Evolutionary conservation across 2,329 filamentous ascomycete genomes (phyloP).

Genomic region (Exophiala sideris): DNA sequence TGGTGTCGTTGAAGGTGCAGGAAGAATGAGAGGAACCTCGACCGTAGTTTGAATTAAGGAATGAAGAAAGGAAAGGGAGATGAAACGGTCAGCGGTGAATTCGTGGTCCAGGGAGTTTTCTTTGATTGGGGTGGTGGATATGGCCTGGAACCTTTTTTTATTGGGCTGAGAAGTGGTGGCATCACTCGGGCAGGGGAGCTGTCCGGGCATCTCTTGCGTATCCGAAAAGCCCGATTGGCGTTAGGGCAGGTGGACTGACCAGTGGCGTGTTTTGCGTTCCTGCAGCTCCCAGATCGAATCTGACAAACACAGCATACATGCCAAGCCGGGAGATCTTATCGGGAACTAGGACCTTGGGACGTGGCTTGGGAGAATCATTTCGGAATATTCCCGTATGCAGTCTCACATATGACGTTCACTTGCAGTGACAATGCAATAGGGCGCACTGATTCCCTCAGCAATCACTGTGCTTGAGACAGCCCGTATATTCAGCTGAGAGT

Average conservation of each 20-base stretch:
- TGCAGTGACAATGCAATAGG: too few relatives aligned
- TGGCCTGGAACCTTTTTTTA: constrained; percentile 13
- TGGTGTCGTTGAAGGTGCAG: not conserved
- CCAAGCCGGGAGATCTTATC: not conserved
- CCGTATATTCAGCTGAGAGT: too few relatives aligned
- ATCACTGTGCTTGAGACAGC: too few relatives aligned
- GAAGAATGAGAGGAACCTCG: not conserved
- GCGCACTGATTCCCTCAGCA: too few relatives aligned
- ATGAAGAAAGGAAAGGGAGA: not conserved
- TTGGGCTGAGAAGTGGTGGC: constrained; percentile 19
- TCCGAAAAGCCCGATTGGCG: not conserved
- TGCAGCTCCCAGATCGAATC: not conserved
- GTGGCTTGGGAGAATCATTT: too few relatives aligned
- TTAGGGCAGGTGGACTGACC: constrained; percentile 15
- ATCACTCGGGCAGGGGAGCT: constrained; percentile 20
- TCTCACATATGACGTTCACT: too few relatives aligned
- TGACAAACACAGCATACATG: not conserved
- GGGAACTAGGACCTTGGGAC: too few relatives aligned
- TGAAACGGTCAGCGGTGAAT: not conserved
- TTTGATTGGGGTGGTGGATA: constrained; percentile 3
- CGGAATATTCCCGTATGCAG: not conserved
- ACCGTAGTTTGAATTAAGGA: not conserved
- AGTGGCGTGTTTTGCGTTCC: constrained; percentile 11
- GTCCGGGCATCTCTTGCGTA: constrained; percentile 1
- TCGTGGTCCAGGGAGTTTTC: constrained; percentile 6